A percentile compares a stretch with the other conserved stretches of the same genome.
These are phyloP conservation scores for Chlamydomonas applanata DNA, from an alignment of 139 green algal species.

Conservation along the genomic window DNA sequence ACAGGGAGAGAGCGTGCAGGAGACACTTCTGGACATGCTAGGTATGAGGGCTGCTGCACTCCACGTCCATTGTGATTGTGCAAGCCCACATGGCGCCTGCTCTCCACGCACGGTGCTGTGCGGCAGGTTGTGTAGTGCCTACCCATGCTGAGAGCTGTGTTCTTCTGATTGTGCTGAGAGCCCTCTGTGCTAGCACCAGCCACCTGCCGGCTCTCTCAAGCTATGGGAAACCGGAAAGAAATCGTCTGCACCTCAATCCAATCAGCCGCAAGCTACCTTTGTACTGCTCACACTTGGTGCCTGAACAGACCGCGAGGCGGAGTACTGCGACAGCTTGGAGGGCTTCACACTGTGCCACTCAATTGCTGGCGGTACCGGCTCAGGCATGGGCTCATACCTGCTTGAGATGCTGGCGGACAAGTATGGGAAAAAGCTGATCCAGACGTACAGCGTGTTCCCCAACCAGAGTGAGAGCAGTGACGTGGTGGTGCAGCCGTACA, in stretches of 20 bases:
- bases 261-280: too few species aligned
- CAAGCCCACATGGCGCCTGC: too few species aligned
- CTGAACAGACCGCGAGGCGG: constrained; percentile 89
- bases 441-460: constrained; percentile 97
- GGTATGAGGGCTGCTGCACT: constrained; percentile 45
- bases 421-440: constrained; percentile 91
- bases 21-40: constrained; percentile 99
- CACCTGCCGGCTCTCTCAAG: too few species aligned
- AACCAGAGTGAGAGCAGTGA: constrained; percentile 95
- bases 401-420: constrained; percentile 85
- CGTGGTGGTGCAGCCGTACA: constrained; percentile 99
- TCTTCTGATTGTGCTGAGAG: too few species aligned
- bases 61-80: background rate
- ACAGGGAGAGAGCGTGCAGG: constrained; percentile 86
- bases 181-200: too few species aligned
- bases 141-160: too few species aligned
- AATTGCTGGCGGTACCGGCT: constrained; percentile 96
- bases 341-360: constrained; percentile 97
- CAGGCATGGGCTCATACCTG: constrained; percentile 96
- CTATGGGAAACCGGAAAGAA: too few species aligned
- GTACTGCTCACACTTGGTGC: background rate
- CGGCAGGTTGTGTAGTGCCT: too few species aligned
- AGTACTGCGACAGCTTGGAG: constrained; percentile 96
- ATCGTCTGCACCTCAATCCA: too few species aligned
- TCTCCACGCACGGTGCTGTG: too few species aligned